Evolutionary conservation across 2,329 filamentous ascomycete species (phyloP), one percentile per base, ranked within the genome.

Genomic region (Talaromyces sp.): DNA sequence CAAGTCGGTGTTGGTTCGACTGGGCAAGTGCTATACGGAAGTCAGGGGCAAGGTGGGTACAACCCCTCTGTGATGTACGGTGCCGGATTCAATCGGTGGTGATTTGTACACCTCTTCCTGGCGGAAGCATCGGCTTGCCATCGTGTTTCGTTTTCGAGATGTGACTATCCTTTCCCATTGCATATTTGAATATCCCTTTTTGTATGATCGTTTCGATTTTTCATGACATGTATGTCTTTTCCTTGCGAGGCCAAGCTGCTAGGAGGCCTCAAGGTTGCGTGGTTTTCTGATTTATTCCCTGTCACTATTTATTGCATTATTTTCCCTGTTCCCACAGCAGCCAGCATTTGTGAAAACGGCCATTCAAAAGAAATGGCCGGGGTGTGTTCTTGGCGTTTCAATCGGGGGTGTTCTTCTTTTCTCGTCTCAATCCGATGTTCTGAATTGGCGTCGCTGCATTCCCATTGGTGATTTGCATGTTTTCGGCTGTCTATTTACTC

Each of bases 11-110:
- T 88, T 82, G 89, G 90, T 74, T 74, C 74, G 72, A 89, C 89
- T 83, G 90, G 91, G 81, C 92, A 95, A 86, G 91, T 91, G 81
- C 86, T 95, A 80, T 96, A 95, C 83, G 90, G 90, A 82, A 91
- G 91, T 82, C 90, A 96, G 81, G 84, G 85, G 78, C 85, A 86
- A 94, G 92, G 92, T 95, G 93, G 92, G 90, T 97, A 96, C 87
- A 93, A 90, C 71, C 83, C 83, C 67, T 79, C 88, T 74, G 90
- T 92, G 87, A 91, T 96, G 86, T 96, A 96, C 80, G 82, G 82
- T 77, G 87, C 86, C 76, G 83, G 81, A 47, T 88, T 89, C 78
- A 83, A 84, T 75, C 84, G 89, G 76, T 93, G 90, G 89, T 92
- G 82, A 81, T 69, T 69, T 69, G 68, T 72, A 67, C 67, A 69